Conservation (phyloP, 305 asterid genomes). For the Fraxinus angustifolia region DNA sequence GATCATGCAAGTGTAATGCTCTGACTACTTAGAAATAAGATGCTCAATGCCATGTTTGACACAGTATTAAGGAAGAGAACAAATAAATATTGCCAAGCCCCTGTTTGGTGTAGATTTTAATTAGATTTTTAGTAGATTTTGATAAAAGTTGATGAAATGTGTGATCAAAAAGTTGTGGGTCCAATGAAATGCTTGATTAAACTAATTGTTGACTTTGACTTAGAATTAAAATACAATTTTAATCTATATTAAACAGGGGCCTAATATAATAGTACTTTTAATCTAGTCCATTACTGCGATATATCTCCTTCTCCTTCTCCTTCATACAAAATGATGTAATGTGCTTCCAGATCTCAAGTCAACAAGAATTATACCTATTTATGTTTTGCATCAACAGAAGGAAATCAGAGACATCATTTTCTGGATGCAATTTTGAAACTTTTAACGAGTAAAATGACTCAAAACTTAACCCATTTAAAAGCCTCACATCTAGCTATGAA, state of each 20-base stretch:
- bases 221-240: not conserved
- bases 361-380: not conserved
- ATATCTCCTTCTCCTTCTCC: not conserved
- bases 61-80: not conserved
- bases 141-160: not conserved
- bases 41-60: not conserved
- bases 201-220: not conserved
- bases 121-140: not conserved
- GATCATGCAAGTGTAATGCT: not conserved
- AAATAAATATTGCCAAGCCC: not conserved
- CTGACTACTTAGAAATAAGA: not conserved
- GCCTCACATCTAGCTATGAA: not conserved
- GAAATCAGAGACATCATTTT: not conserved
- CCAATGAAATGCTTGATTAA: not conserved
- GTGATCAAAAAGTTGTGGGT: not conserved
- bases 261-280: not conserved
- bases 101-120: not conserved
- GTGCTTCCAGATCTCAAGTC: not conserved
- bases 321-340: not conserved
- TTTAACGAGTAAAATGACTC: not conserved
- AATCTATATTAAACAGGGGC: not conserved
- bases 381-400: not conserved
- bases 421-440: slow-evolving; percentile 1
- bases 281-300: not conserved
- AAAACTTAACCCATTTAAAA: not conserved